Percentiles rank a stretch among this genome's conserved stretches.
phyloP scores from a whole-genome alignment of 2,329 filamentous ascomycete genomes.

The Phialocephala subalpina region DNA sequence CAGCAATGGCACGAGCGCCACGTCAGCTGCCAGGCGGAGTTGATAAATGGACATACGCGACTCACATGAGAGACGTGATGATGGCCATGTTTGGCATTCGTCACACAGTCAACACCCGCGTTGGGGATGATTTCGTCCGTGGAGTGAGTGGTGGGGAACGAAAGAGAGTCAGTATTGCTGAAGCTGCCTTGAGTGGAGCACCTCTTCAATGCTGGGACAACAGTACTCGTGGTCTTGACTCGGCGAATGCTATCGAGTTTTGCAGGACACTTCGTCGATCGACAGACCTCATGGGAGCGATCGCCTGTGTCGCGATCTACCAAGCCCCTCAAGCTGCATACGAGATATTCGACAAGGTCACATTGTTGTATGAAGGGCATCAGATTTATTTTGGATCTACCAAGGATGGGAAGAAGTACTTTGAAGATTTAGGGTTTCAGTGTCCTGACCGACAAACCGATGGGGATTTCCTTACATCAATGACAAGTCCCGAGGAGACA shows the following conservation, averaged over 20 bases:
- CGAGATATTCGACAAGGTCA: slow-evolving; percentile 1
- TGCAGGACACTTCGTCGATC: slow-evolving; percentile 69
- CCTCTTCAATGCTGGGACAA: slow-evolving; percentile 76
- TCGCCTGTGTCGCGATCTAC: slow-evolving; percentile 73
- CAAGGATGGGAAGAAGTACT: background rate
- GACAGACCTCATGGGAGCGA: slow-evolving; percentile 67
- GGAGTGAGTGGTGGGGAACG: slow-evolving; percentile 74
- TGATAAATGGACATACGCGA: slow-evolving; percentile 40
- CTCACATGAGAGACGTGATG: slow-evolving; percentile 57
- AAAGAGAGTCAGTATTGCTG: slow-evolving; percentile 81
- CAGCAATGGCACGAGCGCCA: too few relatives aligned
- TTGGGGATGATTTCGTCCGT: slow-evolving; percentile 49
- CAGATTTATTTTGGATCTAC: background rate
- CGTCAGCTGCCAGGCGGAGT: too few relatives aligned
- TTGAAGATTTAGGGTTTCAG: background rate
- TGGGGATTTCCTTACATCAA: background rate
- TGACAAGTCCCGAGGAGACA: background rate
- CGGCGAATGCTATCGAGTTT: slow-evolving; percentile 44
- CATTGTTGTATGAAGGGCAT: background rate
- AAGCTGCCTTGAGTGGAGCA: slow-evolving; percentile 67
- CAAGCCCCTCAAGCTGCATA: slow-evolving; percentile 75
- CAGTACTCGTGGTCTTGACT: slow-evolving; percentile 67
- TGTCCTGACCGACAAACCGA: background rate
- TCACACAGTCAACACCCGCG: slow-evolving; percentile 68
- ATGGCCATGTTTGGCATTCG: slow-evolving; percentile 75